Evolutionary conservation across 148 eudicot species (phyloP).

Genomic region (Chenopodium formosanum): DNA sequence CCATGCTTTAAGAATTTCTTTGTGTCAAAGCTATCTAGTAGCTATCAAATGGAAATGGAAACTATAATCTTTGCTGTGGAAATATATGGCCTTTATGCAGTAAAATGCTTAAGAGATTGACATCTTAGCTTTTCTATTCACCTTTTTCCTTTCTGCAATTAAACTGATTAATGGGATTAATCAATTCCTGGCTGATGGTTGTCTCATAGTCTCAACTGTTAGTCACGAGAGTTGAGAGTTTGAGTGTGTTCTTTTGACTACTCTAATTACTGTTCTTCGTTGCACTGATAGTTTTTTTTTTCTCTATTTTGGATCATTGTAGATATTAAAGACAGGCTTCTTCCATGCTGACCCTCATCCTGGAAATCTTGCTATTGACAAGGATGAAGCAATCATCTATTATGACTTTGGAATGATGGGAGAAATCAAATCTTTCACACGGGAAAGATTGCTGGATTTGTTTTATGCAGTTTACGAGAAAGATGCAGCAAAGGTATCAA

Average conservation of each 20-base stretch:
- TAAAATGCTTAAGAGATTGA: background rate
- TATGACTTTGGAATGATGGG: constrained; percentile 99
- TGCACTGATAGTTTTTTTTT: background rate
- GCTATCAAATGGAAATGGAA: background rate
- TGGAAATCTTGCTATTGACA: constrained; percentile 96
- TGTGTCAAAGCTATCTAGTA: background rate
- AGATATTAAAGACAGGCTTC: constrained; percentile 96
- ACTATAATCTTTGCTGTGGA: background rate
- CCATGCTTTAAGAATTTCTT: background rate
- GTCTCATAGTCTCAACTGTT: background rate
- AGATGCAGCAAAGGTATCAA: constrained; percentile 82
- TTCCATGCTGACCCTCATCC: constrained; percentile 99
- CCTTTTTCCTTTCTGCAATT: background rate
- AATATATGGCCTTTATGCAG: background rate
- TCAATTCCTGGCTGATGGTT: background rate
- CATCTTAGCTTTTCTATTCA: too few relatives aligned
- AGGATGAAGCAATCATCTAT: constrained; percentile 88
- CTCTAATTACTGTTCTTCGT: background rate
- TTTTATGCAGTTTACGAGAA: constrained; percentile 93
- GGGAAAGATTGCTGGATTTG: constrained; percentile 79
- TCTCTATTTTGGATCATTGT: constrained; percentile 14
- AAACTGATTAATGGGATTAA: background rate
- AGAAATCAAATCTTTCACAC: constrained; percentile 86
- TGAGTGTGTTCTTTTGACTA: background rate
- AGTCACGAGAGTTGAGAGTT: background rate